Evolutionary conservation across 805 yeast genomes (phyloP).

Genomic region (Vanderwaltozyma yarrowii): DNA sequence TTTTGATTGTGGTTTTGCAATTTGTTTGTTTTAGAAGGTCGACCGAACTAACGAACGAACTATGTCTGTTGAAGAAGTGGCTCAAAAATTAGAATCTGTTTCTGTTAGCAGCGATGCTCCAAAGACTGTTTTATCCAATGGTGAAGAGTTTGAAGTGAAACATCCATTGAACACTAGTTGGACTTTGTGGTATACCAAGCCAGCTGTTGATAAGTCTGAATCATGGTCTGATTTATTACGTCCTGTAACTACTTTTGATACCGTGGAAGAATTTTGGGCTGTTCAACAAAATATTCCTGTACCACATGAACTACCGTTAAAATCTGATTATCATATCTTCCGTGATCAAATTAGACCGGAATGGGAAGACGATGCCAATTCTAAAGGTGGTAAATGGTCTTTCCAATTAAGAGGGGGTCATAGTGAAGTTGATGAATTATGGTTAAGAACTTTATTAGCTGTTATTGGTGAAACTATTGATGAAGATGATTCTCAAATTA

Average conservation of each 20-base stretch:
- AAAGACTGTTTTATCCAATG: slow-evolving; percentile 23
- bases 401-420: slow-evolving; percentile 51
- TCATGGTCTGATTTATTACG: slow-evolving; percentile 88
- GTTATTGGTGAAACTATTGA: slow-evolving; percentile 93
- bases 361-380: slow-evolving; percentile 89
- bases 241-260: slow-evolving; percentile 80
- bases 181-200: slow-evolving; percentile 98
- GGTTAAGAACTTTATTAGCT: slow-evolving; percentile 81
- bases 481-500: slow-evolving; percentile 74
- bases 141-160: slow-evolving; percentile 27
- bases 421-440: slow-evolving; percentile 69
- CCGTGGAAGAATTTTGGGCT: slow-evolving; percentile 99
- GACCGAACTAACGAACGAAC: too few species aligned
- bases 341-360: slow-evolving; percentile 92
- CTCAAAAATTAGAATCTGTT: slow-evolving; percentile 21
- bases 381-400: slow-evolving; percentile 92
- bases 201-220: slow-evolving; percentile 66
- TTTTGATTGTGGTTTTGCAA: too few species aligned
- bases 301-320: slow-evolving; percentile 80
- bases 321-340: slow-evolving; percentile 90
- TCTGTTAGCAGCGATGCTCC: slow-evolving; percentile 15
- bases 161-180: slow-evolving; percentile 86
- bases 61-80: slow-evolving; percentile 30
- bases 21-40: too few species aligned
- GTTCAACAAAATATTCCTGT: slow-evolving; percentile 86